These are phyloP conservation scores for Xylaria sp. DNA, from an alignment of 2,329 filamentous ascomycete species.

Conservation along the genomic window DNA sequence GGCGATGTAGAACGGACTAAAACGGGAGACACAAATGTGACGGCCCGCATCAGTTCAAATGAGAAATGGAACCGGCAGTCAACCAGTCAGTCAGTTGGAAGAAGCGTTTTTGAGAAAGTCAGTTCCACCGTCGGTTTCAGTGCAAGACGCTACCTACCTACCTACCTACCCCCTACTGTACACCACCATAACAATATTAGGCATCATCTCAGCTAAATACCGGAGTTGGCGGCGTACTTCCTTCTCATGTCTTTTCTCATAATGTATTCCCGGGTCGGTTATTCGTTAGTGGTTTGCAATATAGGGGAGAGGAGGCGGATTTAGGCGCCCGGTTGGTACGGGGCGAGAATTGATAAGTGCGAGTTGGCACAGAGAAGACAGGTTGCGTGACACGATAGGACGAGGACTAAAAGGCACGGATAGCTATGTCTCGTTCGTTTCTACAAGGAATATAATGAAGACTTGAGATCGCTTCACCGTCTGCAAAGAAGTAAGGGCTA, in stretches of 20 bases:
- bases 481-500: not conserved
- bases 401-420: not conserved
- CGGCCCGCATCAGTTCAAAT: slow-evolving; percentile 24
- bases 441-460: slow-evolving; percentile 6
- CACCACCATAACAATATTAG: slow-evolving; percentile 27
- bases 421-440: not conserved
- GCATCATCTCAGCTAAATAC: slow-evolving; percentile 24
- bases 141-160: not conserved
- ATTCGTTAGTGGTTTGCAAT: not conserved
- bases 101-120: too few relatives aligned
- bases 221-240: slow-evolving; percentile 31
- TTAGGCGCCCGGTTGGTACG: slow-evolving; percentile 11
- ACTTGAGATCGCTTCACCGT: not conserved
- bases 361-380: not conserved
- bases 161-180: slow-evolving; percentile 23
- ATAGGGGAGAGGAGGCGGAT: slow-evolving; percentile 14
- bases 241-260: slow-evolving; percentile 16
- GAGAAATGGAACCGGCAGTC: slow-evolving; percentile 5
- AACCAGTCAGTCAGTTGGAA: not conserved
- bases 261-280: slow-evolving; percentile 16
- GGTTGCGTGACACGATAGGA: slow-evolving; percentile 9
- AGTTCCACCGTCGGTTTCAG: not conserved
- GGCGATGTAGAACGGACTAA: slow-evolving; percentile 64
- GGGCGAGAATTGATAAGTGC: slow-evolving; percentile 8
- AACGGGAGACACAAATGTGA: slow-evolving; percentile 36